Evolutionary conservation across 192 early-diverging fungal genomes (phyloP), one percentile per base, ranked within the genome.

Genomic region (Coemansia sp.): DNA sequence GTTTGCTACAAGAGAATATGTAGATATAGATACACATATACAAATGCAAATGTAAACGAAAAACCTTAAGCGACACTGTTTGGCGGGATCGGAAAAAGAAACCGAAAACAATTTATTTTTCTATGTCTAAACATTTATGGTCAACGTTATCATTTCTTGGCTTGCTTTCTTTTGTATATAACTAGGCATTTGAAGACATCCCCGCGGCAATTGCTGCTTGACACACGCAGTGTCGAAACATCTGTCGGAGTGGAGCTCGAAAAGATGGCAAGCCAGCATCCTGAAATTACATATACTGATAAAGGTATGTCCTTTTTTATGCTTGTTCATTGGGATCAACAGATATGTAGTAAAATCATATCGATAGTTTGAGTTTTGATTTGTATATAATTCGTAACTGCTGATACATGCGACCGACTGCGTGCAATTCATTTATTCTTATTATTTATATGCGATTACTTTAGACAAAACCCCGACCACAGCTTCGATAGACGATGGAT

Each of bases 191-290:
- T 48, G 12, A 48, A 48, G 45, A 12, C 45, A 15, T 48, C 4
- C 17, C 54, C 54, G 54, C 54, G 15, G 54, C 54, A 22, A 15
- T 4, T 56, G 6, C 15, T 33, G 54, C 54, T 56, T 12, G 12
- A 73, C 1, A 43, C 9, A n/a, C 35, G 63, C 45, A 48, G 57
- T 22, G 17, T 32, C 28, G 8, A 60, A 2, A 53, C 66, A 34
- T 51, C 35, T 2, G 38, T 55, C 11, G 73, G 43, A 43, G 17
- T n/a, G n/a, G 6, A 45, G 41, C 37, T 70, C 12, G 51, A 51
- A 3, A 56, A 61, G 35, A 61, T 81, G 51, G 65, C 71, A 36
- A 37, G 33, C 2, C 64, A 65, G 8, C 74, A 76, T 32, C 68
- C 74, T 1, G 52, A 56, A 20, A 17, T 75, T n/a, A 43, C 7